A percentile compares a stretch with the other conserved stretches of the same genome.
Conservation (phyloP, 495 filamentous ascomycete species). For the Mytilinidion resinicola region DNA sequence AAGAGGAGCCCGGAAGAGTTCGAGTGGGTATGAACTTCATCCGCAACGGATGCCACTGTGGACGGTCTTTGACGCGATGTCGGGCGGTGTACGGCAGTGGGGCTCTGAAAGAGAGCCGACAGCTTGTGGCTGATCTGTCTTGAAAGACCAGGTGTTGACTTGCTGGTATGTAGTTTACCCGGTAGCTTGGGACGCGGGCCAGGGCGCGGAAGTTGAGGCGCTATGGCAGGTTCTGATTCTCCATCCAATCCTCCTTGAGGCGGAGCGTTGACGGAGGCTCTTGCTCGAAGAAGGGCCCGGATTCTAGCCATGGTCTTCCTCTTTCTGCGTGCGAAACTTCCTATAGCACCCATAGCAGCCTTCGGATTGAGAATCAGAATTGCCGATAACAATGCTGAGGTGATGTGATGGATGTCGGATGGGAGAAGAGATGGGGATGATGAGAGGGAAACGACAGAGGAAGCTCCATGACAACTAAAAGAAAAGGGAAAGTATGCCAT, state of each 20-base stretch:
- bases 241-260: constrained; percentile 15
- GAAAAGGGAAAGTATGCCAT: no score
- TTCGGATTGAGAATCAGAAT: no score
- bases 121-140: constrained; percentile 45
- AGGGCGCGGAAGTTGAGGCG: not conserved
- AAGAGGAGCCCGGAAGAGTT: not conserved
- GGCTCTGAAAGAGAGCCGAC: constrained; percentile 45
- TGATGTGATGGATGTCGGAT: no score
- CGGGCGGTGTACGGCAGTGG: constrained; percentile 50
- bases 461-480: no score
- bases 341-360: no score
- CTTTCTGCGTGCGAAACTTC: constrained; percentile 10
- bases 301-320: constrained; percentile 20
- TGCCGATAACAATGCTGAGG: no score
- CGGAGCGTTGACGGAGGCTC: constrained; percentile 1
- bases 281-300: constrained; percentile 8
- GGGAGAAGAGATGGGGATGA: no score
- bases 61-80: constrained; percentile 42
- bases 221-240: constrained; percentile 15
- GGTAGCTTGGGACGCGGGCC: not conserved
- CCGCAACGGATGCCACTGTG: constrained; percentile 4
- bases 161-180: constrained; percentile 11
- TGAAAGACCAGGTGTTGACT: constrained; percentile 21
- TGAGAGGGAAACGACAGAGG: no score
- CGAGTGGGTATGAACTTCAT: not conserved